Conservation (phyloP, 495 filamentous ascomycete genomes). For the Podospora conica region DNA sequence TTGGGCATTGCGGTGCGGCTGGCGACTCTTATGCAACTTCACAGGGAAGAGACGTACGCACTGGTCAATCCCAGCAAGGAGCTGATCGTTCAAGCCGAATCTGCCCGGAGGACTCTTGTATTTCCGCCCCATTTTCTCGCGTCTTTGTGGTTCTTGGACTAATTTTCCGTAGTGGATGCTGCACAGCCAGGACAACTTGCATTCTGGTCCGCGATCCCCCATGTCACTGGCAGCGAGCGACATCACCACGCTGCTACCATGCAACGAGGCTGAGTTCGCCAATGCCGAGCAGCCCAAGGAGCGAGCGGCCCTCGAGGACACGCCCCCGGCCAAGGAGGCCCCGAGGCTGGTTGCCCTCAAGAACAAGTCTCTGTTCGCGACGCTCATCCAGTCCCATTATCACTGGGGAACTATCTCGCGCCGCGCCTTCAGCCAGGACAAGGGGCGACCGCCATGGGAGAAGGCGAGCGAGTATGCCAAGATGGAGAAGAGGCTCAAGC, state of each 20-base stretch:
- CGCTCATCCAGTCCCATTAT: constrained; percentile 45
- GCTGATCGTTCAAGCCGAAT: constrained; percentile 38
- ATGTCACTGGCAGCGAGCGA: constrained; percentile 41
- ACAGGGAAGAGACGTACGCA: constrained; percentile 46
- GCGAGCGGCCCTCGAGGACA: constrained; percentile 47
- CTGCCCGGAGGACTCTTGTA: constrained; percentile 43
- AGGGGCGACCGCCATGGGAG: constrained; percentile 36
- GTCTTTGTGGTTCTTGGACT: neutral
- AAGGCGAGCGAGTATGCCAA: constrained; percentile 36
- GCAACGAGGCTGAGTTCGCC: constrained; percentile 43
- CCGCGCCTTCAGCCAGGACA: constrained; percentile 34
- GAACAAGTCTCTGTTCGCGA: constrained; percentile 43
- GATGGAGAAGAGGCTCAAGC: constrained; percentile 31
- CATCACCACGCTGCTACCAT: constrained; percentile 45
- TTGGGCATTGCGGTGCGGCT: constrained; percentile 48
- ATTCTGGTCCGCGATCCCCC: constrained; percentile 42
- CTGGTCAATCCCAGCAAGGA: constrained; percentile 32
- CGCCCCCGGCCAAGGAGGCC: constrained; percentile 40
- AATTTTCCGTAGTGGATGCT: constrained; percentile 39
- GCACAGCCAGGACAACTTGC: constrained; percentile 48
- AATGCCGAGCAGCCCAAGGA: constrained; percentile 35
- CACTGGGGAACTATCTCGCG: constrained; percentile 45
- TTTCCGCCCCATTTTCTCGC: neutral
- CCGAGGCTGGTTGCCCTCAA: constrained; percentile 34
- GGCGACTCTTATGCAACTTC: constrained; percentile 45